Conservation (phyloP, 2,329 filamentous ascomycete species). For the Purpureocillium takamizusanense region DNA sequence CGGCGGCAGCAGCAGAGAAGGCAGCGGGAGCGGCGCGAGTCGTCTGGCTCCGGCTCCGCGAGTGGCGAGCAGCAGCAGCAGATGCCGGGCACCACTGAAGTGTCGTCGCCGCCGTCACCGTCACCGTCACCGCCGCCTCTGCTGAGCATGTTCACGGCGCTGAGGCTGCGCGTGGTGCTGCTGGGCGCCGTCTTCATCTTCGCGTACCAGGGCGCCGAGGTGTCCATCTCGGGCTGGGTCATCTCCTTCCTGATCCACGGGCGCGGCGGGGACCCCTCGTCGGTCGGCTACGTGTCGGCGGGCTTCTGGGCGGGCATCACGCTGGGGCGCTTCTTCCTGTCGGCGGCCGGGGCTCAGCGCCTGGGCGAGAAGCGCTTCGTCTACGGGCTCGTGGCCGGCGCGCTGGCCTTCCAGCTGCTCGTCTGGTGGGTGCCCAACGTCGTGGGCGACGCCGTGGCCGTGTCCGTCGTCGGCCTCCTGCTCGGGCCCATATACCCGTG, state of each 20-base stretch:
- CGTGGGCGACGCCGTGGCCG: conserved; percentile 58
- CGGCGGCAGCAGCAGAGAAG: too few relatives aligned
- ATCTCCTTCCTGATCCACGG: conserved; percentile 74
- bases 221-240: conserved; percentile 78
- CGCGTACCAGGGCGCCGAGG: conserved; percentile 77
- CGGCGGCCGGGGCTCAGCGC: conserved; percentile 52
- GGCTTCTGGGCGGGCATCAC: conserved; percentile 69
- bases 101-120: too few relatives aligned
- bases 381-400: conserved; percentile 49
- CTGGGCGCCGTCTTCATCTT: conserved; percentile 77
- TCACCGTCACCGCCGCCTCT: conserved; percentile 15
- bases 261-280: conserved; percentile 58
- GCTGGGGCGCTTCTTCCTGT: conserved; percentile 63
- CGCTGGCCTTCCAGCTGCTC: conserved; percentile 61
- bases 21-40: too few relatives aligned
- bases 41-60: too few relatives aligned
- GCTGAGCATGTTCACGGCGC: conserved; percentile 35
- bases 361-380: conserved; percentile 66
- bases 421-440: conserved; percentile 73
- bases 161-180: conserved; percentile 51
- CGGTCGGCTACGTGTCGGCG: conserved; percentile 72
- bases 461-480: conserved; percentile 63
- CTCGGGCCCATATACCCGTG: conserved; percentile 76
- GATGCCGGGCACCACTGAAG: too few relatives aligned
- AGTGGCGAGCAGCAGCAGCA: too few relatives aligned